These are phyloP conservation scores for Ulota crispa DNA, from an alignment of 225 moss, liverwort and hornwort species.

Conservation along the genomic window DNA sequence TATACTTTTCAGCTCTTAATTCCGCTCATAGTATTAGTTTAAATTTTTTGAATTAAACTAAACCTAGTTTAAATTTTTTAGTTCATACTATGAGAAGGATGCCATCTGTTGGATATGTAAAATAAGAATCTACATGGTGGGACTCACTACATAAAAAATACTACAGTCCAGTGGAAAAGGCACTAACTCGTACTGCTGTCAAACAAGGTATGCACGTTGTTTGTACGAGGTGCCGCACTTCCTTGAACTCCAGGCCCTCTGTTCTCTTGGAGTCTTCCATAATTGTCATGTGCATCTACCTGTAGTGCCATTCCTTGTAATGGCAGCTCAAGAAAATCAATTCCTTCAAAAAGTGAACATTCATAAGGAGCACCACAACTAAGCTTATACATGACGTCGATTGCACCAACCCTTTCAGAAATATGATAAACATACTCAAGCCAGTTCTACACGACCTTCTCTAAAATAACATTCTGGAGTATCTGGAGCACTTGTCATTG, in stretches of 20 bases:
- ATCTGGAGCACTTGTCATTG: background rate
- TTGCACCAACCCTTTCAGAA: background rate
- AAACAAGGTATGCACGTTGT: conserved; percentile 34
- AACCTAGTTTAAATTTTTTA: too few species aligned
- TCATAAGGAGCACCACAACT: background rate
- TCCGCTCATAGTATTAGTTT: too few species aligned
- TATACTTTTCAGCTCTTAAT: too few species aligned
- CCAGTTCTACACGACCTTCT: background rate
- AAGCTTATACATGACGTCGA: background rate
- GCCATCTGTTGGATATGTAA: too few species aligned
- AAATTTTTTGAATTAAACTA: too few species aligned
- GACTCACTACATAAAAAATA: conserved; percentile 15
- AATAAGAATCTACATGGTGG: background rate
- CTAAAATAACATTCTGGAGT: background rate
- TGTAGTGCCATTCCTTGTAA: conserved; percentile 8
- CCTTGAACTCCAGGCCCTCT: conserved; percentile 21
- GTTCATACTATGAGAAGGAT: too few species aligned
- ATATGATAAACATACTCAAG: background rate
- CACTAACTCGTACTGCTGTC: conserved; percentile 28
- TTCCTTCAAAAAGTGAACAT: background rate
- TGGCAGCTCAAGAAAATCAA: background rate
- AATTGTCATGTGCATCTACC: conserved; percentile 35
- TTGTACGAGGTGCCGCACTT: conserved; percentile 25
- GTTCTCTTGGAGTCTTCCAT: conserved; percentile 1
- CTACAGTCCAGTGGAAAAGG: too few species aligned